Base-by-base conservation (phyloP, 345 rosid species). In the Bretschneidera sinensis region DNA sequence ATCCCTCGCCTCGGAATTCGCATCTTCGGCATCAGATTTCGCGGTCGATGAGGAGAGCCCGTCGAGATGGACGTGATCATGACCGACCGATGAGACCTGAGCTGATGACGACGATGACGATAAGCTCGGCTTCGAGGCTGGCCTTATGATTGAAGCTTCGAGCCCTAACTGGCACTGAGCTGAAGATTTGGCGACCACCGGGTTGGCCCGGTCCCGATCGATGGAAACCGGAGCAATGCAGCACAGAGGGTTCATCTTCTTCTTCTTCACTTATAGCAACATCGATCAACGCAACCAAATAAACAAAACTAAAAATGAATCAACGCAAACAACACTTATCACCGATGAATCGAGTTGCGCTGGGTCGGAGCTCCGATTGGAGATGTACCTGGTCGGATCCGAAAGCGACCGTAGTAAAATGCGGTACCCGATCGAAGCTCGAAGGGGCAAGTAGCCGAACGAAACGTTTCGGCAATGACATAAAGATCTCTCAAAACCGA, bases 221-320 rank as follows among this genome's bases (percentile, higher is more conserved):
- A 91, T 73, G 56, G 97, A 91, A 50, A 94, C 96, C 47, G 97
- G 99, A 77, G 99, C 97, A 94, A 94, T 94, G 97, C 99, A 94
- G 87, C 99, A 94, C 52, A 94, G 87, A 52, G 99, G 99, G 78
- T 94, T 94, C 97, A 91, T 87, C 56, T 24, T 21, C 48, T 24
- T 43, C 39, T 39, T 25, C 48, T 19, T 22, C 64, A 66, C 51
- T 51, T 64, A 59, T 53, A 51, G 22, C 22, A 51, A 51, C 55
- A 51, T 51, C 24, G 55, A 51, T n/a, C 55, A 51, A 31, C 35
- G 9, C 4, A 31, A 54, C 28, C 15, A 15, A 20, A 53, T 57
- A 21, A 34, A 45, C 17, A 47, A 24, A 64, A 43, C n/a, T n/a
- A 7, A 50, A 39, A 39, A 39, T 5, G 45, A 1, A 14, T 39